Evolutionary conservation across 179 eudicot species (phyloP).

Genomic region (Spergularia azorica): DNA sequence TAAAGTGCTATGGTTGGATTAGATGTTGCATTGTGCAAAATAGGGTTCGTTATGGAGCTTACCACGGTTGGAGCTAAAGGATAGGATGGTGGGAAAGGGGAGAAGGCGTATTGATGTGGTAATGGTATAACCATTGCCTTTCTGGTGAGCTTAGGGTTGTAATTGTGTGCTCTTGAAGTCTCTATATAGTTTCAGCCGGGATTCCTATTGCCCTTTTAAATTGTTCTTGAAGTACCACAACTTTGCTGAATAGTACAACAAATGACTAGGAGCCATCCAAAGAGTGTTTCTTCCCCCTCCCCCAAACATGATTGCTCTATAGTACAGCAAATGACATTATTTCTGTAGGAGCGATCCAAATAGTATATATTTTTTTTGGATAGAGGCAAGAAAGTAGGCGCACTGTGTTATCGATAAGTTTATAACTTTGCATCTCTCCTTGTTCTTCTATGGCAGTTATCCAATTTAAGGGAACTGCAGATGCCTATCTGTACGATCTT

Average conservation of each 20-base stretch:
- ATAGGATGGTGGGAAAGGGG: background rate
- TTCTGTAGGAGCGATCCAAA: no score
- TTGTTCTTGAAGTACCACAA: no score
- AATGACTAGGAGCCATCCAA: no score
- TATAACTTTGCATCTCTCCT: background rate
- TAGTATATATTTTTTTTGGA: no score
- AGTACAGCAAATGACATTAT: no score
- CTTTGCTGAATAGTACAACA: no score
- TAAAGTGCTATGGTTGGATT: background rate
- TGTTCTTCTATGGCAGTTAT: conserved; percentile 56
- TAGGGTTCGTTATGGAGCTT: background rate
- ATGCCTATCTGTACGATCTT: conserved; percentile 79
- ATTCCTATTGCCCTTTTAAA: background rate
- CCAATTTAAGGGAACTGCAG: conserved; percentile 76
- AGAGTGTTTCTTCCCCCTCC: no score
- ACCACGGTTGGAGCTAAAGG: background rate
- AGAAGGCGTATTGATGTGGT: background rate
- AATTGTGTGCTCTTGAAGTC: background rate
- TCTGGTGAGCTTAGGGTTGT: background rate
- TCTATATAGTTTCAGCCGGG: background rate
- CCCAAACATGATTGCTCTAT: no score
- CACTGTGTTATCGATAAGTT: background rate
- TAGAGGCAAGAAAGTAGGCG: no score
- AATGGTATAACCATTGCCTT: background rate
- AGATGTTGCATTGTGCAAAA: background rate